Evolutionary conservation across 176 grass and related monocot species (phyloP), one percentile per base, ranked within the genome.

Genomic region (Neostapfia colusana): DNA sequence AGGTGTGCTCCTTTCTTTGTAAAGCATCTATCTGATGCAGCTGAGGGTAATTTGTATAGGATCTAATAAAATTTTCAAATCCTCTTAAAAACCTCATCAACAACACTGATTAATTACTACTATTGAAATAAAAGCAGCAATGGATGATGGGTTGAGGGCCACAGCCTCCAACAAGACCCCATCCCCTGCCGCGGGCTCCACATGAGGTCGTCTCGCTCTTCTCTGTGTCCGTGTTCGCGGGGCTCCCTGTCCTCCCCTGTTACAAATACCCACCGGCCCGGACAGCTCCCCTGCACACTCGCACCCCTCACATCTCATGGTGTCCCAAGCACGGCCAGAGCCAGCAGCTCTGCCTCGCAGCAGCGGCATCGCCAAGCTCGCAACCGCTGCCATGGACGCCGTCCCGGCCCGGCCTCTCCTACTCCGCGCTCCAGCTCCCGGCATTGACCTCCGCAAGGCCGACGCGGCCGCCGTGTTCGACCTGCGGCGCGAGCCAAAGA

Each of bases 231-330:
- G 58, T 25, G 53, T n/a, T 4, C 60, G 8, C 35, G 46, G 27
- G 24, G 51, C 46, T 24, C 45, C 21, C 31, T 34, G 21, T 34
- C 17, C 55, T 46, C 43, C 63, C 83, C 86, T 63, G 72, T 77
- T 93, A 93, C 88, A 93, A 93, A 90, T 93, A 93, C 69, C 82
- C 83, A 80, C 73, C 79, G 34, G 55, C 68, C 63, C 35, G 50
- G 63, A 74, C 76, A 85, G 31, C 53, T 60, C 58, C 50, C 76
- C 81, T 70, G 69, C 75, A 75, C 65, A 65, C 81, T 80, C 64
- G 36, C 83, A 81, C 85, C 73, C 38, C 70, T 37, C 76, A 40
- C 76, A 49, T 49, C 75, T 65, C 76, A 76, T 81, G 86, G 86
- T 89, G 76, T 68, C 51, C 77, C 48, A 60, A 67, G 48, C 66